phyloP scores from a whole-genome alignment of 768 basidiomycete species.

The Serendipita sp. region DNA sequence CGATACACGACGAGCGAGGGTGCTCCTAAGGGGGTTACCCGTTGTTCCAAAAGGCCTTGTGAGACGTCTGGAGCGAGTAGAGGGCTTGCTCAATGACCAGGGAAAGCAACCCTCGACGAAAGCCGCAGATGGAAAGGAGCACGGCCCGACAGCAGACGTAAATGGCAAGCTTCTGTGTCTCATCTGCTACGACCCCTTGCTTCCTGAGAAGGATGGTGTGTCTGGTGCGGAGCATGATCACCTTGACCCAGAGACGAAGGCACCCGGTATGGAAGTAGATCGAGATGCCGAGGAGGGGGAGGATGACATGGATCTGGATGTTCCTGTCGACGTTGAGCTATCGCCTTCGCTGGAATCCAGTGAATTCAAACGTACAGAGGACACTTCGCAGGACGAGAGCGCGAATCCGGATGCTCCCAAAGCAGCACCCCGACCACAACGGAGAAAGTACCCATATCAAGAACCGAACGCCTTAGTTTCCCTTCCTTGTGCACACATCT shows the following conservation, averaged over 20 bases:
- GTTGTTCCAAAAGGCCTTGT: constrained; percentile 52
- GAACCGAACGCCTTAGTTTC: constrained; percentile 29
- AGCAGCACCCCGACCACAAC: neutral
- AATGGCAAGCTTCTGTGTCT: neutral
- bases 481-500: constrained; percentile 68
- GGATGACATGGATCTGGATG: neutral
- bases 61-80: constrained; percentile 40
- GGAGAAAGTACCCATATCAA: neutral
- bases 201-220: neutral
- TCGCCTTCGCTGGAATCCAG: neutral
- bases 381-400: no score
- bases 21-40: constrained; percentile 46
- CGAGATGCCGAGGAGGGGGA: neutral
- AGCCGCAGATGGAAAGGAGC: neutral
- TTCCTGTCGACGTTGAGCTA: no score
- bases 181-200: neutral
- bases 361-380: no score
- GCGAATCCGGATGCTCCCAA: neutral
- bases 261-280: neutral
- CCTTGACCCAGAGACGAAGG: neutral
- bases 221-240: neutral
- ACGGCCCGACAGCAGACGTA: neutral
- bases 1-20: constrained; percentile 51
- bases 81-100: neutral
- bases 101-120: neutral